phyloP scores from a whole-genome alignment of 2,329 filamentous ascomycete species.

The Talaromyces sp. region DNA sequence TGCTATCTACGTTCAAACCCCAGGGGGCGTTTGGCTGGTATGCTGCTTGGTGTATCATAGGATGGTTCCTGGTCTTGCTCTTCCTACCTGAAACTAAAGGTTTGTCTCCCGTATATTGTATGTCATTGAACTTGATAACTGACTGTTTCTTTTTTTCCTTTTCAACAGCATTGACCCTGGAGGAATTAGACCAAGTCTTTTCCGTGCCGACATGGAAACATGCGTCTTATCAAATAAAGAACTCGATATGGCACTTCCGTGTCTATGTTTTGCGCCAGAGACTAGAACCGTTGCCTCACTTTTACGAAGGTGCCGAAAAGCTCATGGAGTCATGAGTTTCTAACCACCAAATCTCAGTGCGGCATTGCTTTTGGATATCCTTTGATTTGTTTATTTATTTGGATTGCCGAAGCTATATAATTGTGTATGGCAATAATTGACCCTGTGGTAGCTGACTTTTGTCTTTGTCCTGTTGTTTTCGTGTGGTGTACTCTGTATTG shows the following conservation, averaged over 20 bases:
- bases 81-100: conserved; percentile 50
- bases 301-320: conserved; percentile 28
- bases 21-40: conserved; percentile 56
- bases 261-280: conserved; percentile 36
- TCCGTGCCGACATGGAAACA: conserved; percentile 45
- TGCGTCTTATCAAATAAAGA: conserved; percentile 36
- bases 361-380: too few relatives aligned
- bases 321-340: conserved; percentile 13
- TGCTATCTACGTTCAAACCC: conserved; percentile 45
- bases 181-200: conserved; percentile 52
- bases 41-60: conserved; percentile 52
- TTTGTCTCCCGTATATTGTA: conserved; percentile 10
- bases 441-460: background rate
- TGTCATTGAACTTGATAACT: conserved; percentile 13
- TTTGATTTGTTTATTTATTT: background rate
- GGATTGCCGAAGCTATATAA: background rate
- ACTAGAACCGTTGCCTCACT: conserved; percentile 28
- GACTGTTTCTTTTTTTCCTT: background rate
- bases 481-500: background rate
- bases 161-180: conserved; percentile 33
- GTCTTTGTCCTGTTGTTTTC: background rate
- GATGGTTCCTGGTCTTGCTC: conserved; percentile 48
- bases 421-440: background rate
- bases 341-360: background rate
- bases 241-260: conserved; percentile 36